Conservation (phyloP, 2,329 filamentous ascomycete genomes). For the Didymella exigua region DNA sequence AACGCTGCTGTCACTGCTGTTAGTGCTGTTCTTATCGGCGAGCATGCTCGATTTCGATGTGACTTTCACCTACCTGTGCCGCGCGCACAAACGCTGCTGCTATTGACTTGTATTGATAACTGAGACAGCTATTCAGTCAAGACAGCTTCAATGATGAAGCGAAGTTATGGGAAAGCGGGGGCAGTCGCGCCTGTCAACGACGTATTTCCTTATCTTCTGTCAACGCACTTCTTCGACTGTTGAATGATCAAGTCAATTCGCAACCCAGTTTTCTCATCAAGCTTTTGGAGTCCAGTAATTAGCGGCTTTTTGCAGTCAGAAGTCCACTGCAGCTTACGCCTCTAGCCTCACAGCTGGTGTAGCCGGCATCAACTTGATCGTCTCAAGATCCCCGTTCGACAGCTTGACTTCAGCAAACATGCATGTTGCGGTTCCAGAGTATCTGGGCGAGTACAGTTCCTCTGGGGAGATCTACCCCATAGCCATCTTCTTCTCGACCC, state of each 20-base stretch:
- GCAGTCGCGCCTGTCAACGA: background rate
- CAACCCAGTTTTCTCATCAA: background rate
- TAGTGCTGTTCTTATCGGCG: slow-evolving; percentile 3
- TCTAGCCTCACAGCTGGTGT: background rate
- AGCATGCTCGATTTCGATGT: slow-evolving; percentile 1
- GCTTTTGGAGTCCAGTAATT: background rate
- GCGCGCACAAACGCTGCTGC: slow-evolving; percentile 16
- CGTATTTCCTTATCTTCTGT: background rate
- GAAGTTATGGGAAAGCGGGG: background rate
- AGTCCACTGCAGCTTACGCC: background rate
- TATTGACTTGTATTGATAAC: slow-evolving; percentile 35
- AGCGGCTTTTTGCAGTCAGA: background rate
- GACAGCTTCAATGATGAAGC: background rate
- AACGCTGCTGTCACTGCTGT: background rate
- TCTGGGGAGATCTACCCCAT: slow-evolving; percentile 32
- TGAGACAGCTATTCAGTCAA: slow-evolving; percentile 24
- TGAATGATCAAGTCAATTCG: background rate
- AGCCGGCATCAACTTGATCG: background rate
- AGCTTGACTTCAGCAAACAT: background rate
- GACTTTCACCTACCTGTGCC: slow-evolving; percentile 22
- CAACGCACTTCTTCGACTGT: background rate
- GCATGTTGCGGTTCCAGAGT: background rate
- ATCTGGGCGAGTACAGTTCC: background rate
- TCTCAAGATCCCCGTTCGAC: background rate
- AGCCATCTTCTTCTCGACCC: slow-evolving; percentile 54